Evolutionary conservation across 1,139 yeast species (phyloP).

Genomic region (Pneumocystis murina): DNA sequence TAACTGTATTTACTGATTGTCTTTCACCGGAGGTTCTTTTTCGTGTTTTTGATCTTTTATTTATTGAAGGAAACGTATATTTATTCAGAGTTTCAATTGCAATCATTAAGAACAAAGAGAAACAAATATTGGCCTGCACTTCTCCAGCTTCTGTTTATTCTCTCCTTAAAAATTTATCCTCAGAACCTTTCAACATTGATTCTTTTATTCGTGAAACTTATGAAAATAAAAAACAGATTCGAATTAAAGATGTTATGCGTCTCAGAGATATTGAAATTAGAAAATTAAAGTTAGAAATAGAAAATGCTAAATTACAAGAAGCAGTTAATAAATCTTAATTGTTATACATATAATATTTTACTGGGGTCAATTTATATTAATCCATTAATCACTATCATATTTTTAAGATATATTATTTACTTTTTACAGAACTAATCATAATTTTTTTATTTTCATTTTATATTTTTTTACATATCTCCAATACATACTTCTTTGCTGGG

Average conservation of each 20-base stretch:
- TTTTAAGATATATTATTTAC: too few relatives aligned
- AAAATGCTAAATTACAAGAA: background rate
- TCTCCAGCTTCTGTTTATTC: slow-evolving; percentile 31
- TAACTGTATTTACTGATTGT: slow-evolving; percentile 40
- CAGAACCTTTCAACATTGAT: slow-evolving; percentile 10
- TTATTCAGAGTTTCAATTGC: slow-evolving; percentile 30
- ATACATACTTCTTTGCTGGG: too few relatives aligned
- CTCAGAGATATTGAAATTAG: background rate
- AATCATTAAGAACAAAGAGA: slow-evolving; percentile 30
- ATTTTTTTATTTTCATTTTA: too few relatives aligned
- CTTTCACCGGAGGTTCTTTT: slow-evolving; percentile 31
- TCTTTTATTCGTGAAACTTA: background rate
- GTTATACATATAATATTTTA: background rate
- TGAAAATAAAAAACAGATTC: background rate
- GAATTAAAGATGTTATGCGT: background rate
- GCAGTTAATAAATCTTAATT: background rate
- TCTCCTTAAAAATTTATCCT: slow-evolving; percentile 30
- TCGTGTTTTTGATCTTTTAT: slow-evolving; percentile 8
- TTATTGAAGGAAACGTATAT: slow-evolving; percentile 15
- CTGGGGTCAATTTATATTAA: background rate
- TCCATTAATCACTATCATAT: background rate
- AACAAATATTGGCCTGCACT: slow-evolving; percentile 22
- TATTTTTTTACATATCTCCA: too few relatives aligned
- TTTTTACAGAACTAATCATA: too few relatives aligned
- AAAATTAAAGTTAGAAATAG: background rate